Evolutionary conservation across 495 filamentous ascomycete genomes (phyloP).

Genomic region (Friedmanniomyces endolithicus): DNA sequence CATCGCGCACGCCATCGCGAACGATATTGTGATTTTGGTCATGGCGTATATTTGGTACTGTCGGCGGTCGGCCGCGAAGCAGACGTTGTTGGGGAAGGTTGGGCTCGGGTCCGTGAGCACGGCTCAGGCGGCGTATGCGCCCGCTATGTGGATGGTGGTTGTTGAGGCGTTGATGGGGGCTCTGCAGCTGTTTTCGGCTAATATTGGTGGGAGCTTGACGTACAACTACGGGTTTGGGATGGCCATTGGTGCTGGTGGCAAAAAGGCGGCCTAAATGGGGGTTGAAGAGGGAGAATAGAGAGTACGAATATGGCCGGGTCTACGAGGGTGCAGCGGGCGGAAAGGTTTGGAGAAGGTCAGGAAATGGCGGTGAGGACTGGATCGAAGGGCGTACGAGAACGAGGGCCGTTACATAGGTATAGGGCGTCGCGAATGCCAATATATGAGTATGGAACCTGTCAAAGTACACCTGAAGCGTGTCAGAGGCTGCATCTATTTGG

Average conservation of each 20-base stretch:
- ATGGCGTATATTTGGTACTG: slow-evolving; percentile 16
- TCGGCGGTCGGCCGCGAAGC: neutral
- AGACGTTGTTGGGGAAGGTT: slow-evolving; percentile 13
- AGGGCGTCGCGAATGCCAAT: no score
- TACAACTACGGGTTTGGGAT: slow-evolving; percentile 20
- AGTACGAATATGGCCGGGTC: no score
- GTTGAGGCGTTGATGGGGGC: slow-evolving; percentile 10
- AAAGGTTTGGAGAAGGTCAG: no score
- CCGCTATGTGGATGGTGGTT: slow-evolving; percentile 16
- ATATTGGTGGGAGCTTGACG: slow-evolving; percentile 16
- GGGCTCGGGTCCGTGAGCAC: slow-evolving; percentile 5
- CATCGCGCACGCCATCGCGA: slow-evolving; percentile 19
- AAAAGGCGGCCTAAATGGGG: slow-evolving; percentile 13
- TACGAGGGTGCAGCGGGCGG: no score
- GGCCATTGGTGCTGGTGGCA: slow-evolving; percentile 4
- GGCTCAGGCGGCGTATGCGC: slow-evolving; percentile 12
- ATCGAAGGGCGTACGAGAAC: no score
- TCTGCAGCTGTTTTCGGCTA: slow-evolving; percentile 10
- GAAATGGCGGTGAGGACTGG: no score
- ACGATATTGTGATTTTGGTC: slow-evolving; percentile 15
- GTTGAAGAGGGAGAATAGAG: neutral
- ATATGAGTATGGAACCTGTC: no score
- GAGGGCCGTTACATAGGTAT: no score
- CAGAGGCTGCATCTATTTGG: no score
- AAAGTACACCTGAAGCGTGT: no score